Base-by-base conservation (phyloP, 441 rosid genomes). In the Gossypium armourianum region DNA sequence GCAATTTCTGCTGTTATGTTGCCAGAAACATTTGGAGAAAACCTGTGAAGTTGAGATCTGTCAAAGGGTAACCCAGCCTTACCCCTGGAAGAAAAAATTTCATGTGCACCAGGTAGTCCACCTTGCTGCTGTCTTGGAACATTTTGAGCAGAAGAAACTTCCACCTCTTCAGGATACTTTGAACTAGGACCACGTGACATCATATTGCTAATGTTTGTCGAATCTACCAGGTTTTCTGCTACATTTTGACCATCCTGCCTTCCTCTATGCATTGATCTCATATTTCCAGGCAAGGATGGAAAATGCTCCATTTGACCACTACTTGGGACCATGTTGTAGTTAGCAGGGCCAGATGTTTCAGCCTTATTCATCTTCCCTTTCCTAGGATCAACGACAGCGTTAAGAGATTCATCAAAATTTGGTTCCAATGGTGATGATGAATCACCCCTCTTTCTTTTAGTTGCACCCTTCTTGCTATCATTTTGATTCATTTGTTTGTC, bases 381-480 rank as follows among this genome's bases (percentile, higher is more conserved):
- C 77, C 91, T 80, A 59, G 78, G 77, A 74, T 83, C 80, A 69
- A 71, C 80, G 10, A 78, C 76, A 73, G 78, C 36, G 23, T 74
- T 80, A 36, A 60, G 75, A 58, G 79, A 61, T 65, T 89, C 92
- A 68, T 88, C 96, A 47, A 65, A 55, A 77, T 84, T 85, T 56
- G 78, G 63, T 74, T 92, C 96, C 26, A 76, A 72, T 15, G 80
- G 75, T 66, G 74, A 69, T 69, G 88, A 83, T 45, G 90, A 81
- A 75, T 89, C 95, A 66, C 83, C 89, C 76, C 97, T 84, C 86
- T 87, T 92, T 77, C 97, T 84, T 89, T 92, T 92, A 45, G 85
- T 61, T 47, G 83, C 83, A 13, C 75, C 76, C 75, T 85, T 87
- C 76, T 79, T 92, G 67, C 72, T 80, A 72, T 88, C 92, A 66